Evolutionary conservation across 1,139 yeast species (phyloP), one percentile per base, ranked within the genome.

Genomic region (Lodderomyces beijingensis): DNA sequence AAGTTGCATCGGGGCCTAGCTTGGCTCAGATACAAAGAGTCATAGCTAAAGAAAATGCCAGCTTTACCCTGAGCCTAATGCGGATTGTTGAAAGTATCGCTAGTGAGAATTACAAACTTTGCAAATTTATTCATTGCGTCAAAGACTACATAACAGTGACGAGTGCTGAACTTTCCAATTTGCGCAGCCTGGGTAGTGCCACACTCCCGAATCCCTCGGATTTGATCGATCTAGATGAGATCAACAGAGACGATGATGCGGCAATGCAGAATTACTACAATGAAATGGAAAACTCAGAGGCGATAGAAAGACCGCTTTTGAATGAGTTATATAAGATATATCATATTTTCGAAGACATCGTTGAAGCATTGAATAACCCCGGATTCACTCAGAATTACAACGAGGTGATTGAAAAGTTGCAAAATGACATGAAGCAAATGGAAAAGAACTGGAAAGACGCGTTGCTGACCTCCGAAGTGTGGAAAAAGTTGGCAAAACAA

Each of bases 381-480:
- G 22, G 27, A 14, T 11, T 23, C 4, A 33, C 30, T 16, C 30
- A 21, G 22, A 31, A 30, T 21, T 27, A 33, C 13, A 35, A 38
- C 15, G 25, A 36, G 17, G 44, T 51, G 23, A 46, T 57, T 24
- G 49, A 50, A 18, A 54, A 53, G 32, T 50, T 70, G 31, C 55
- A 55, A 36, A 51, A 51, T 12, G 72, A 71, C 36, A 54, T 70
- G 34, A 61, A 57, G 17, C 40, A 44, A 7, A 59, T 69, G 33
- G 59, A 58, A 16, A 49, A 53, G 27, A 70, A 68, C 40, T 62
- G 74, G 65, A 57, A 65, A 32, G 62, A 61, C 27, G 72, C 77
- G 0, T 51, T 70, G 39, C 62, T 58, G 30, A 66, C 74, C 1
- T 56, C 68, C 23, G 77, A 72, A 24, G 62, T 64, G 37, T 72